Percentiles rank a stretch among this genome's conserved stretches.
phyloP scores from a whole-genome alignment of 371 early-diverging fungal species.

The Nematocida ausubeli region DNA sequence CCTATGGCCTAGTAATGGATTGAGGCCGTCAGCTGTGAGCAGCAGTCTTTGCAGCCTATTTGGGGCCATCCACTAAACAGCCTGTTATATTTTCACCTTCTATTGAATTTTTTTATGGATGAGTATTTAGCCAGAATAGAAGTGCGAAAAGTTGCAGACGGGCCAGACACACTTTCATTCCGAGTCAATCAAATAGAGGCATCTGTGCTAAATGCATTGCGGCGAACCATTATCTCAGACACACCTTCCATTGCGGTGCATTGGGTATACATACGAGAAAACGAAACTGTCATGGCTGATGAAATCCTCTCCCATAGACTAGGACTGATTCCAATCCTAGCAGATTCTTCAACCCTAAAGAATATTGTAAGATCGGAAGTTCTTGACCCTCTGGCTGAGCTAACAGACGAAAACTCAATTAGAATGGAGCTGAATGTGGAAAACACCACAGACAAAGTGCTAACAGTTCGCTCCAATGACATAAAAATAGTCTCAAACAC shows the following conservation, averaged over 20 bases:
- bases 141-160: conserved; percentile 16
- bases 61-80: neutral
- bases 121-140: conserved; percentile 24
- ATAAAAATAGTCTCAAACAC: conserved; percentile 12
- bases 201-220: conserved; percentile 33
- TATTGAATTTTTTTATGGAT: conserved; percentile 33
- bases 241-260: conserved; percentile 76
- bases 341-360: conserved; percentile 71
- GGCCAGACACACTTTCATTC: neutral
- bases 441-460: conserved; percentile 1
- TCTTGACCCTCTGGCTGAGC: neutral
- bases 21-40: too few species aligned
- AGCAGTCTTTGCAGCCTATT: conserved; percentile 57
- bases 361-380: neutral
- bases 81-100: neutral
- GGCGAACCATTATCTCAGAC: conserved; percentile 42
- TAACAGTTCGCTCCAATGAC: conserved; percentile 21
- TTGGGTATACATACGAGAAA: conserved; percentile 82
- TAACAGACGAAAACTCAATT: conserved; percentile 5
- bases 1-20: too few species aligned
- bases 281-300: conserved; percentile 87
- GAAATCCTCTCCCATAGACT: conserved; percentile 93
- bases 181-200: conserved; percentile 27
- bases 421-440: conserved; percentile 8
- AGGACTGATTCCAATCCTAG: conserved; percentile 86